Conservation (phyloP, 495 filamentous ascomycete species). For the Penicillium egyptiacum region DNA sequence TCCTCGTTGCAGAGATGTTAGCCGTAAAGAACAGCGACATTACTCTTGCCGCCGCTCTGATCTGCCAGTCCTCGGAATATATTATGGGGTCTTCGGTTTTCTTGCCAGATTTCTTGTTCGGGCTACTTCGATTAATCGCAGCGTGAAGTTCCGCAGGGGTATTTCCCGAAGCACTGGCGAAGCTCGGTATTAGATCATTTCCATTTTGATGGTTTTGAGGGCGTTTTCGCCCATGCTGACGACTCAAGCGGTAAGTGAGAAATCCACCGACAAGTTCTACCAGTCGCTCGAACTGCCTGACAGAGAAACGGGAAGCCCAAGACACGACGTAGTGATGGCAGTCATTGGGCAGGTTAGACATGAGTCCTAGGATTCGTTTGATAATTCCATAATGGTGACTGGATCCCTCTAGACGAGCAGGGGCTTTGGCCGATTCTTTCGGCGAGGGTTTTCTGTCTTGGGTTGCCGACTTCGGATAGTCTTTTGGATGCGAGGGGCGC, state of each 20-base stretch:
- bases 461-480: slow-evolving; percentile 18
- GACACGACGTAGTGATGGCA: slow-evolving; percentile 82
- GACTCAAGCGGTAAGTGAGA: slow-evolving; percentile 75
- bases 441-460: slow-evolving; percentile 24
- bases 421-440: slow-evolving; percentile 17
- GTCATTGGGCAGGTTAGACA: slow-evolving; percentile 72
- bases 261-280: slow-evolving; percentile 80
- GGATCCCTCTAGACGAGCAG: slow-evolving; percentile 35
- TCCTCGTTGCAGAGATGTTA: slow-evolving; percentile 58
- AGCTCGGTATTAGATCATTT: slow-evolving; percentile 67
- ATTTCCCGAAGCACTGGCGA: slow-evolving; percentile 59
- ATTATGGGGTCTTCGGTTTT: slow-evolving; percentile 53
- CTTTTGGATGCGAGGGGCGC: slow-evolving; percentile 33
- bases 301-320: slow-evolving; percentile 77
- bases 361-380: slow-evolving; percentile 79
- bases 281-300: slow-evolving; percentile 63
- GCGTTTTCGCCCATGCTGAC: slow-evolving; percentile 69
- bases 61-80: slow-evolving; percentile 90
- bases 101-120: slow-evolving; percentile 42
- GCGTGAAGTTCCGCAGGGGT: slow-evolving; percentile 74
- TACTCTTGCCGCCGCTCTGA: slow-evolving; percentile 75
- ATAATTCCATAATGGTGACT: slow-evolving; percentile 77
- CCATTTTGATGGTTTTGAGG: slow-evolving; percentile 54
- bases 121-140: slow-evolving; percentile 63
- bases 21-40: slow-evolving; percentile 83